phyloP scores from a whole-genome alignment of 495 filamentous ascomycete genomes.

The Penicillium manginii region DNA sequence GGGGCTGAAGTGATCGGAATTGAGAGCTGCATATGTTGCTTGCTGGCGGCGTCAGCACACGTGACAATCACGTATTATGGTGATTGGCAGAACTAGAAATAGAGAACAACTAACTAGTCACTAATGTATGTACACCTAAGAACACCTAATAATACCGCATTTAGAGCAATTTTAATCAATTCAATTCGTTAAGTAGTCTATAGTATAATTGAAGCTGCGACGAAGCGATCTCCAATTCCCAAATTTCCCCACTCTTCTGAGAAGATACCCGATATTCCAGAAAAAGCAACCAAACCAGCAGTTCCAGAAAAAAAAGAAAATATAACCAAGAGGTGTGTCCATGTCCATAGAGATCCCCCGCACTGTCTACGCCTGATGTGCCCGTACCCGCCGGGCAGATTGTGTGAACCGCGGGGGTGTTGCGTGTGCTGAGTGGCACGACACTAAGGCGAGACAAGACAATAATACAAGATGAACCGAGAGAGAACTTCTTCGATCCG shows the following conservation, averaged over 20 bases:
- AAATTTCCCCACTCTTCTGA: conserved; percentile 9
- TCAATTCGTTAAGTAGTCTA: conserved; percentile 31
- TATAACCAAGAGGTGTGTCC: background rate
- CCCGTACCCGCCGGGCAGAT: conserved; percentile 31
- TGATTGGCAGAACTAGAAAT: background rate
- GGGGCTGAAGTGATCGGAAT: background rate
- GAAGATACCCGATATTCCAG: conserved; percentile 27
- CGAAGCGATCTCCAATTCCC: conserved; percentile 1
- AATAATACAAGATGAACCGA: conserved; percentile 18
- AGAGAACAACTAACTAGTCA: no score
- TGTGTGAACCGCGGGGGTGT: conserved; percentile 10
- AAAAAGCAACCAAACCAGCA: background rate
- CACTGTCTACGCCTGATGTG: conserved; percentile 16
- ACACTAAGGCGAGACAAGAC: conserved; percentile 12
- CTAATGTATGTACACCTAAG: no score
- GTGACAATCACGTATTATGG: conserved; percentile 9
- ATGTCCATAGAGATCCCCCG: conserved; percentile 7
- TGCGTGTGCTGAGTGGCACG: background rate
- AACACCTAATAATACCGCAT: background rate
- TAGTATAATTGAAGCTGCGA: conserved; percentile 15
- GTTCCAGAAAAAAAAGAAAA: conserved; percentile 5
- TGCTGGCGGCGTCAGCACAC: conserved; percentile 12
- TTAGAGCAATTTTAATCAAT: conserved; percentile 16
- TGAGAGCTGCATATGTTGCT: background rate
- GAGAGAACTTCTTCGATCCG: conserved; percentile 3